Evolutionary conservation across 2,329 filamentous ascomycete species (phyloP), one percentile per base, ranked within the genome.

Genomic region (Lithohypha guttulata): DNA sequence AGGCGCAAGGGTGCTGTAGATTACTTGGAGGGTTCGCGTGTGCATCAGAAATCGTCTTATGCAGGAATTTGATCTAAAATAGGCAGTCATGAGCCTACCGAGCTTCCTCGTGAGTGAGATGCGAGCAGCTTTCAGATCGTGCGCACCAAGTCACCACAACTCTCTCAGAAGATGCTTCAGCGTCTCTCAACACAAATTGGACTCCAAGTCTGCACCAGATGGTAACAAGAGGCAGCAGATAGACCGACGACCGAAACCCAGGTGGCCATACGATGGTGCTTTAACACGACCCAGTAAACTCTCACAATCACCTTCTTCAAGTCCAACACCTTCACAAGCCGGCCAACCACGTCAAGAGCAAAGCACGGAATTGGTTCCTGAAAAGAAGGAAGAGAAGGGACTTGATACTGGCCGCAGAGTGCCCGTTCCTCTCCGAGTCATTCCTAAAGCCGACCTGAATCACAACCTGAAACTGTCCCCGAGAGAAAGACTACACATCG

Each of bases 401-500:
- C 20, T 51, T 9, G 46, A 46, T 20, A 45, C 27, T 23, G 41
- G 36, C 18, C 42, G 45, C 18, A 43, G 42, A 29, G 41, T 51
- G 13, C 37, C 45, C 20, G 46, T 52, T 4, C 50, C 50, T 8
- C 31, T 46, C 31, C 47, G 45, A 34, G 44, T 50, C 23, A 48
- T 52, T 14, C 49, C 49, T 1, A 47, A 47, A 36, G 49, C 49
- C 22, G 39, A 52, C 22, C 40, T 52, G 27, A 39, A 42, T 14
- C 48, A 46, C 8, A 45, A 45, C 23, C 22, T 50, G 28, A 50
- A 41, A n/a, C 42, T 52, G 19, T 45, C 46, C 10, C 49, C 49
- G 1, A 46, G 44, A 43, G 45, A 52, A 42, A 39, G 49, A 22
- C 43, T 52, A 17, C 49, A 52, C 17, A 49, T 52, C 22, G 49